Conservation (phyloP, 1,139 yeast genomes). For the Saccharomyces uvarum region DNA sequence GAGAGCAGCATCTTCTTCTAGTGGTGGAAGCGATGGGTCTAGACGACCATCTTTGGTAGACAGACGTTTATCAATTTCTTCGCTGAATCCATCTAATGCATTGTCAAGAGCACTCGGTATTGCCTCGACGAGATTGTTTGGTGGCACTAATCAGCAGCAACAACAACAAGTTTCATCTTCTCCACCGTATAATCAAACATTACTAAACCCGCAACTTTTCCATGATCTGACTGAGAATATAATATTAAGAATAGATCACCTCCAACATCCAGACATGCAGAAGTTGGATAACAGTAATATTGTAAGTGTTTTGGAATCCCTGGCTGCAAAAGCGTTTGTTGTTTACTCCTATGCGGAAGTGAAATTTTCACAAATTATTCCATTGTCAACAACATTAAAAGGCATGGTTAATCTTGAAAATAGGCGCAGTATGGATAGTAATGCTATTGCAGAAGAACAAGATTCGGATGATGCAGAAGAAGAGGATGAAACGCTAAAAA, state of each 20-base stretch:
- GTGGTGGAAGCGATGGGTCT: constrained; percentile 22
- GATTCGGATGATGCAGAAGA: constrained; percentile 23
- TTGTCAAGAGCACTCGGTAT: constrained; percentile 78
- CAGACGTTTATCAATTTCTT: constrained; percentile 54
- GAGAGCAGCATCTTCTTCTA: constrained; percentile 14
- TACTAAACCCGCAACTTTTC: constrained; percentile 25
- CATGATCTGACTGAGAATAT: constrained; percentile 32
- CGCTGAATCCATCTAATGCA: constrained; percentile 80
- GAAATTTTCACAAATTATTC: constrained; percentile 75
- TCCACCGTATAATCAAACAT: constrained; percentile 15
- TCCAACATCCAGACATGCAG: constrained; percentile 8
- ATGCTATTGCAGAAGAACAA: constrained; percentile 27
- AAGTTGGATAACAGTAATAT: constrained; percentile 28
- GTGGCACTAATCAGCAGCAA: constrained; percentile 34
- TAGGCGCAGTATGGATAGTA: constrained; percentile 26
- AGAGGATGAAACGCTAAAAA: constrained; percentile 4
- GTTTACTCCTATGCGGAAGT: constrained; percentile 85
- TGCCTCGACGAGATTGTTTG: constrained; percentile 84
- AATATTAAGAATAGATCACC: constrained; percentile 28
- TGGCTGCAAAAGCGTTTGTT: constrained; percentile 87
- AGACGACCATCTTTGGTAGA: constrained; percentile 41
- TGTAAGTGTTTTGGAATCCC: constrained; percentile 52
- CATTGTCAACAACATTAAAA: constrained; percentile 57
- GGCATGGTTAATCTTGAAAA: constrained; percentile 18
- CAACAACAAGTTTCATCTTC: constrained; percentile 10